Evolutionary conservation across 257 asterid species (phyloP).

Genomic region (Solanum lignicaule): DNA sequence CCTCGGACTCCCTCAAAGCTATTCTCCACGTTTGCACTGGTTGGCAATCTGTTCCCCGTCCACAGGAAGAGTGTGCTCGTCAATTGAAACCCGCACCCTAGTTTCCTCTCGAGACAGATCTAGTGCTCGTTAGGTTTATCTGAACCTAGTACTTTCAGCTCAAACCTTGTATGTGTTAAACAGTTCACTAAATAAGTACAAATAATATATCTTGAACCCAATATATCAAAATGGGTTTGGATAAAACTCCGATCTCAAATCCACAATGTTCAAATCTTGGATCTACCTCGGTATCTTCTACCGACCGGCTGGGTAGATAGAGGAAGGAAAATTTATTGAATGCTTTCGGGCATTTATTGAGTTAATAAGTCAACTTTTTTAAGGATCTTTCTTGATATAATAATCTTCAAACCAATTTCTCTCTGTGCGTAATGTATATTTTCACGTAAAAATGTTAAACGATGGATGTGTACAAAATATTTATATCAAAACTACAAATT

Average conservation of each 20-base stretch:
- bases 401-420: neutral
- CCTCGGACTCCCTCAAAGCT: conserved; percentile 56
- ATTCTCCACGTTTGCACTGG: conserved; percentile 72
- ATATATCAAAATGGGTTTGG: neutral
- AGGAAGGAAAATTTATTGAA: neutral
- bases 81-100: neutral
- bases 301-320: neutral
- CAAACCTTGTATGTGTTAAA: neutral
- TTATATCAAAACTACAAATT: neutral
- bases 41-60: conserved; percentile 45
- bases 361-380: no score
- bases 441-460: neutral
- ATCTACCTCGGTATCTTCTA: neutral
- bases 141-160: neutral
- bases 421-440: neutral
- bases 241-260: accelerated
- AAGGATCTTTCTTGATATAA: neutral
- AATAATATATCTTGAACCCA: neutral
- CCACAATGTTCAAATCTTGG: neutral
- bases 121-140: neutral
- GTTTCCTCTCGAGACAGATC: neutral
- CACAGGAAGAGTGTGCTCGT: conserved; percentile 13
- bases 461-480: neutral
- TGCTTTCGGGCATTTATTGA: neutral
- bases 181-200: neutral